phyloP scores from a whole-genome alignment of 2,329 filamentous ascomycete species.

The Aspergillus pseudonomiae region DNA sequence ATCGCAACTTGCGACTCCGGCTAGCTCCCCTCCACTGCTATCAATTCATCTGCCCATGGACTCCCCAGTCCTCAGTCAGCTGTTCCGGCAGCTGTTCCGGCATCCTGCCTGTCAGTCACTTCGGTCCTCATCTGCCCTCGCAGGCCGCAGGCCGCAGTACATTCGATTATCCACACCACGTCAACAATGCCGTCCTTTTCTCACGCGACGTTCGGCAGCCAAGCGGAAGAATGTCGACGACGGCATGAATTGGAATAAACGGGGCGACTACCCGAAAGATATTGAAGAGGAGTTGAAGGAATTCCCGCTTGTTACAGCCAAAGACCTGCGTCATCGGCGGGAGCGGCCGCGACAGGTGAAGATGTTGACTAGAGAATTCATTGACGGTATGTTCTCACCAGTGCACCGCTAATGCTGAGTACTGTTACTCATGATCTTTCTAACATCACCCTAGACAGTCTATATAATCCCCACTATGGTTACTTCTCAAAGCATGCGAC shows the following conservation, averaged over 20 bases:
- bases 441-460: conserved; percentile 64
- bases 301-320: conserved; percentile 84
- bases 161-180: conserved; percentile 27
- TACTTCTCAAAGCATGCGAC: conserved; percentile 97
- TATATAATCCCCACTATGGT: conserved; percentile 93
- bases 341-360: conserved; percentile 86
- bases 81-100: conserved; percentile 84
- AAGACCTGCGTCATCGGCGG: conserved; percentile 70
- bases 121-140: conserved; percentile 40
- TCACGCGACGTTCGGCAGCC: conserved; percentile 37
- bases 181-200: conserved; percentile 40
- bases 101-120: conserved; percentile 67
- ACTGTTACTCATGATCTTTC: not conserved
- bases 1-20: conserved; percentile 3
- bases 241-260: conserved; percentile 85
- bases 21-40: conserved; percentile 7
- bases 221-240: conserved; percentile 45
- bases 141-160: conserved; percentile 22
- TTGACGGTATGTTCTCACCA: conserved; percentile 69
- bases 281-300: conserved; percentile 77
- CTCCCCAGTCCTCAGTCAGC: conserved; percentile 72
- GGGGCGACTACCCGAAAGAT: conserved; percentile 75
- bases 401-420: not conserved
- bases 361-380: conserved; percentile 97
- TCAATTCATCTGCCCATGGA: conserved; percentile 63